phyloP scores from a whole-genome alignment of 2,329 filamentous ascomycete genomes.

The Exophiala xenobiotica region DNA sequence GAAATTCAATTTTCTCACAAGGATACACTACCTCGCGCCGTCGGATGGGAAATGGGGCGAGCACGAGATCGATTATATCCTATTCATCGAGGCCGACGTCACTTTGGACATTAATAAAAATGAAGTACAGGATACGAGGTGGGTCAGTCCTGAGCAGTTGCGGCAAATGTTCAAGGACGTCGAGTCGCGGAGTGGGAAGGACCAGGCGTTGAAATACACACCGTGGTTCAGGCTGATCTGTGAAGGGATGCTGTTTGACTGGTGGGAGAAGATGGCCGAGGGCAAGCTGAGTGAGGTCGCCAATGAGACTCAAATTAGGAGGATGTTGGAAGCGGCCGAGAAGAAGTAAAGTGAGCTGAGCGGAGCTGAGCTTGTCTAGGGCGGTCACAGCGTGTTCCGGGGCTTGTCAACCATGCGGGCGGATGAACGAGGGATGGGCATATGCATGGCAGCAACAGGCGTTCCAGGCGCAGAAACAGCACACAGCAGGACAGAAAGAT shows the following conservation, averaged over 20 bases:
- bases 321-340: conserved; percentile 59
- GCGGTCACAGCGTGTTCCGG: no score
- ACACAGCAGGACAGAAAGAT: not conserved
- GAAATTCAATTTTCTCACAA: conserved; percentile 87
- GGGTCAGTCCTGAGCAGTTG: conserved; percentile 78
- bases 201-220: conserved; percentile 80
- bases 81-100: conserved; percentile 95
- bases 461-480: not conserved
- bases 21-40: conserved; percentile 97
- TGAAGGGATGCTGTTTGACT: conserved; percentile 94
- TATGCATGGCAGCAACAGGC: no score
- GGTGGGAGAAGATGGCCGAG: conserved; percentile 84
- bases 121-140: conserved; percentile 81
- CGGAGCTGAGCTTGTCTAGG: no score
- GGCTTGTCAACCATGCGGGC: no score
- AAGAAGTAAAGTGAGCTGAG: not conserved
- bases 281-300: conserved; percentile 76
- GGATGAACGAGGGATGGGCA: no score
- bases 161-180: conserved; percentile 83
- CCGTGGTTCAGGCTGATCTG: conserved; percentile 99
- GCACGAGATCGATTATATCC: conserved; percentile 98
- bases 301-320: conserved; percentile 81
- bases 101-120: conserved; percentile 81
- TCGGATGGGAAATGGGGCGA: conserved; percentile 98
- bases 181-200: conserved; percentile 66